Base-by-base conservation (phyloP, 2,329 filamentous ascomycete species). In the Xylariales sp. region DNA sequence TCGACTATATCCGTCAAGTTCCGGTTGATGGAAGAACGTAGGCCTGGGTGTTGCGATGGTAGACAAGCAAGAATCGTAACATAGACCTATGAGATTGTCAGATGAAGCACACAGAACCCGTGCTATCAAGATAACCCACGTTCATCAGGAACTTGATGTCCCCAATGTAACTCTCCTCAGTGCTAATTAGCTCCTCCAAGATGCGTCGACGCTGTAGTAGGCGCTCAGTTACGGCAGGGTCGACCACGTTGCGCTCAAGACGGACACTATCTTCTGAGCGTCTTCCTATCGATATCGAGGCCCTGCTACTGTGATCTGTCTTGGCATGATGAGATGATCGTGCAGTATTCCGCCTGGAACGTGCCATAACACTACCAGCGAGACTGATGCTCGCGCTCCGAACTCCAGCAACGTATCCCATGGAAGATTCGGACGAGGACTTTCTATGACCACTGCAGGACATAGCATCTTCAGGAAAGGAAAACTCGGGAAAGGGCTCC, bases 131-230 rank as follows among this genome's bases (percentile, higher is more conserved):
- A 7, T 11, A 29, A 55, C 80, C 58, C 67, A 91, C 90, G 64
- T 94, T 89, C 59, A 86, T 84, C 45, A 97, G 70, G 50, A 93
- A 88, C 53, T 88, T 88, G 44, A 97, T 64, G 54, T 95, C 91
- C 12, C 83, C 80, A 52, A 97, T 82, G 59, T 97, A 97, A 54
- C 84, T 80, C 58, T 93, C 86, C 61, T 97, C 93, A 0, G 90
- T 95, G 43, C 68, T 76, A 46, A 96, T 80, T 38, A 97, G 69
- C 64, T 97, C 93, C 57, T 93, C 86, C 25, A 97, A 65, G 28
- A 95, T 81, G 47, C 83, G 81, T 11, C 88, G 80, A 46, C 93
- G 79, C 54, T 89, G 85, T 15, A 86, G 63, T 2, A 88, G 79
- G 40, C 90, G 79, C 50, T 82, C 76, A 31, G 77, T 76, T n/a